These are phyloP conservation scores for Coprinopsis sp. DNA, from an alignment of 768 basidiomycete species.

Conservation along the genomic window DNA sequence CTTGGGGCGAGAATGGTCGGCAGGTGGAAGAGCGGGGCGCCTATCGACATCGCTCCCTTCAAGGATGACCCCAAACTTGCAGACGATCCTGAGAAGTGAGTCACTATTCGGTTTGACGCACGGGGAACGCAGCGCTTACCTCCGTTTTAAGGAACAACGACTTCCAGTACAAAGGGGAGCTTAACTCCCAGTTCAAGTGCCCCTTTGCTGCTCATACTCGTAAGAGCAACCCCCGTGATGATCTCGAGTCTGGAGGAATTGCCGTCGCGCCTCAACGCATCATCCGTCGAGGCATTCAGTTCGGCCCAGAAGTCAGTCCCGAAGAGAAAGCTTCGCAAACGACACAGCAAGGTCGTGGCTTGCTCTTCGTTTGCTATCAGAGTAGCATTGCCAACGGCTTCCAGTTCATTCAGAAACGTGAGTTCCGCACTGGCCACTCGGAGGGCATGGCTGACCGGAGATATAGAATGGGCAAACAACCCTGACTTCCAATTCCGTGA, in stretches of 20 bases:
- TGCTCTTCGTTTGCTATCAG: slow-evolving; percentile 41
- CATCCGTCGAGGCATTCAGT: slow-evolving; percentile 45
- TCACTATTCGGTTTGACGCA: background rate
- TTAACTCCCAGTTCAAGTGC: slow-evolving; percentile 33
- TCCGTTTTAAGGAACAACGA: slow-evolving; percentile 32
- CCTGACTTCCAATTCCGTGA: slow-evolving; percentile 30
- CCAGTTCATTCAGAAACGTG: no score
- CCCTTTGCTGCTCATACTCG: slow-evolving; percentile 47
- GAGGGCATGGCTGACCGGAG: slow-evolving; percentile 36
- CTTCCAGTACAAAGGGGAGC: slow-evolving; percentile 35
- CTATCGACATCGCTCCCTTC: no score
- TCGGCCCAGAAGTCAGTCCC: slow-evolving; percentile 45
- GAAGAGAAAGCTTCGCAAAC: slow-evolving; percentile 30
- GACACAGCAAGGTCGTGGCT: slow-evolving; percentile 41
- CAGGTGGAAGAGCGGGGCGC: slow-evolving; percentile 50
- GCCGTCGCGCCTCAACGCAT: slow-evolving; percentile 33
- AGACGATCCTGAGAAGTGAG: slow-evolving; percentile 30
- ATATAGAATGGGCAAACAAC: slow-evolving; percentile 36
- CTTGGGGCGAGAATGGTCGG: slow-evolving; percentile 50
- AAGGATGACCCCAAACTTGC: slow-evolving; percentile 36
- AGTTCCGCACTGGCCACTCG: slow-evolving; percentile 19
- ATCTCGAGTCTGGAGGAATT: slow-evolving; percentile 28
- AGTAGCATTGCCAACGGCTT: slow-evolving; percentile 36
- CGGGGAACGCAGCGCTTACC: background rate
- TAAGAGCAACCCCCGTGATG: slow-evolving; percentile 43